Base-by-base conservation (phyloP, 352 stramenopile species). In the Phytophthora pisi region DNA sequence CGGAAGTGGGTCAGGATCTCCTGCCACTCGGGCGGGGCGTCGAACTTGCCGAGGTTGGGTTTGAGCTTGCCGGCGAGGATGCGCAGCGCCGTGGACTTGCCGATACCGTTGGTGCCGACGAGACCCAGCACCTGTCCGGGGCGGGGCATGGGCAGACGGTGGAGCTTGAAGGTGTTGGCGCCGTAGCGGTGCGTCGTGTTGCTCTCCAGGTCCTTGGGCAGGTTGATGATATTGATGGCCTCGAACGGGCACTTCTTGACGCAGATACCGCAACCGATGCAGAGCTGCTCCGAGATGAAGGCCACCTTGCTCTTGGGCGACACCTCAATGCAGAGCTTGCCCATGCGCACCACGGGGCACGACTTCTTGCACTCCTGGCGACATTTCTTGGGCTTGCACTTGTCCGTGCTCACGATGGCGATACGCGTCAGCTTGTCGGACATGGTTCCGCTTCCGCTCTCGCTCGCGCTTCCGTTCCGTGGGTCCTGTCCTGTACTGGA, bases 231-330 rank as follows among this genome's bases (percentile, higher is more conserved):
- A 72, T 95, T 97, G 63, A 99, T 99, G 34, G 98, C 98, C 62
- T 99, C 97, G 67, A 99, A 99, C 23, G 98, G 98, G 74, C 98
- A 99, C 78, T 99, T 99, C 87, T 99, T 99, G 7, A 99, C 97
- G 78, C 98, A 99, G 74, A 99, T 99, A 89, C 98, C 97, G 75
- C 98, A 99, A 70, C 98, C 98, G 69, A 99, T 99, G 78, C 98
- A 99, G 23, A 99, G 93, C 81, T 98, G 72, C 81, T 99, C 98
- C 43, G 95, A 99, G 74, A 99, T 98, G 82, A 98, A 99, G 9
- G 97, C 97, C 54, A 99, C 89, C 83, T 99, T 99, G 80, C 60
- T 92, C 72, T 97, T 99, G 43, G 92, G 92, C 38, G 75, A 87
- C 38, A 99, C 98, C 77, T 99, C 98, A 78, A 99, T 99, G 84